These are phyloP conservation scores for Emmonsiellopsis sp. DNA, from an alignment of 2,329 filamentous ascomycete species.

Conservation along the genomic window DNA sequence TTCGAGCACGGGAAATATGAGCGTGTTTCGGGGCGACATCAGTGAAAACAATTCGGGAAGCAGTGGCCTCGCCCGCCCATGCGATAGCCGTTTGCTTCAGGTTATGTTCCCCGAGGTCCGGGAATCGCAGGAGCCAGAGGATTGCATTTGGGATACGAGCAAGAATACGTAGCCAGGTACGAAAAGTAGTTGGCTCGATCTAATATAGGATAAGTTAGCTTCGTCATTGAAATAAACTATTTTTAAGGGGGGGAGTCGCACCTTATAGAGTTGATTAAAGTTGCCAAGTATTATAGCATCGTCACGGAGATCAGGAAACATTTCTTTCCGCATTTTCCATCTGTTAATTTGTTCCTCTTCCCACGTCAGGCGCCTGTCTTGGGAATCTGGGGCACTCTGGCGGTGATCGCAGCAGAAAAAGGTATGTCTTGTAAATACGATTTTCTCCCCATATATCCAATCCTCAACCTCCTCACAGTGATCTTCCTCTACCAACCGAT, in stretches of 20 bases:
- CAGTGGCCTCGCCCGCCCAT: conserved; percentile 82
- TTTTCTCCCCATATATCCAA: conserved; percentile 96
- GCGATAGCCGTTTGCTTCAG: conserved; percentile 66
- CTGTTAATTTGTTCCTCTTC: conserved; percentile 69
- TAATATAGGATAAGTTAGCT: conserved; percentile 29
- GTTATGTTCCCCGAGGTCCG: conserved; percentile 82
- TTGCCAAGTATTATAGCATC: conserved; percentile 89
- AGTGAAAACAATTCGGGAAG: conserved; percentile 82
- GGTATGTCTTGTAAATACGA: conserved; percentile 86
- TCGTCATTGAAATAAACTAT: conserved; percentile 1
- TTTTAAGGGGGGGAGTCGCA: conserved; percentile 32
- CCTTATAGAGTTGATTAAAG: conserved; percentile 98
- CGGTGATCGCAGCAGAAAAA: conserved; percentile 98
- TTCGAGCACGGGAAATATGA: conserved; percentile 82
- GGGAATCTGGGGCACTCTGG: conserved; percentile 70
- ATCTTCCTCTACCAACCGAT: conserved; percentile 54
- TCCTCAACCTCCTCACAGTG: conserved; percentile 60
- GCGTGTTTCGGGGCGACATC: conserved; percentile 92
- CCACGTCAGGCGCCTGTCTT: conserved; percentile 64
- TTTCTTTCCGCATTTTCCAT: conserved; percentile 86
- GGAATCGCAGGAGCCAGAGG: conserved; percentile 93
- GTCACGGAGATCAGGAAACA: conserved; percentile 76
- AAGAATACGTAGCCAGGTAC: conserved; percentile 89
- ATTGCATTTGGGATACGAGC: conserved; percentile 76
- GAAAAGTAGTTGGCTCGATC: conserved; percentile 96